Evolutionary conservation across 2,329 filamentous ascomycete genomes (phyloP), one percentile per base, ranked within the genome.

Genomic region (Westerdykella sp.): DNA sequence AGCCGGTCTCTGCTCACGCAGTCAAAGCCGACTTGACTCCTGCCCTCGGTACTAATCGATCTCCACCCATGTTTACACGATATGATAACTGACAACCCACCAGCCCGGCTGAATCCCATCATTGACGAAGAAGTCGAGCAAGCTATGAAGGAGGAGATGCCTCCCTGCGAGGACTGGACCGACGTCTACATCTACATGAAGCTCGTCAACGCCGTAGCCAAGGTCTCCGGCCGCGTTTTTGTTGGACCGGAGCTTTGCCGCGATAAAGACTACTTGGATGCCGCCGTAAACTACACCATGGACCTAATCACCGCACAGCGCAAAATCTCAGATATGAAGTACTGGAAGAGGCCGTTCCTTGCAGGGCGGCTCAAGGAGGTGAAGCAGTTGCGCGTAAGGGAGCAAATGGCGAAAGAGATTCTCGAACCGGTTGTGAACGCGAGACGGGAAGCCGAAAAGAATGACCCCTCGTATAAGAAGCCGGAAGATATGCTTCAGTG

Each of bases 401-500:
- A 59, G 36, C 36, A 48, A 28, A 34, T 40, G 22, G 47, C 53
- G 2, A 35, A 40, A 11, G 39, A 47, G 0, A 45, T 55, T 14
- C 40, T 67, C 6, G 21, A 42, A 3, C 63, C 62, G 1, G 50
- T 67, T n/a, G 42, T 65, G 4, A 21, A 49, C 14, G 51, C 54
- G 11, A 50, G 62, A n/a, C 39, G 45, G 2, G 42, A 54, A 5
- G 57, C 55, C 10, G 49, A 50, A 28, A 51, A 53, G 21, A 53
- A 54, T 5, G 51, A 63, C 23, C 55, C 55, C 0, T 51, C 59
- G 13, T 66, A 59, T 46, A 45, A 63, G 41, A 59, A 56, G 32
- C 63, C 61, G 4, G 57, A 67, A 32, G 67, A 69, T 39, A 54
- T 69, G 55, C 44, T 69, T 31, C 61, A 66, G 42, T 68, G 65